phyloP scores from a whole-genome alignment of 306 rosid species.

The Casuarina cunninghamiana region DNA sequence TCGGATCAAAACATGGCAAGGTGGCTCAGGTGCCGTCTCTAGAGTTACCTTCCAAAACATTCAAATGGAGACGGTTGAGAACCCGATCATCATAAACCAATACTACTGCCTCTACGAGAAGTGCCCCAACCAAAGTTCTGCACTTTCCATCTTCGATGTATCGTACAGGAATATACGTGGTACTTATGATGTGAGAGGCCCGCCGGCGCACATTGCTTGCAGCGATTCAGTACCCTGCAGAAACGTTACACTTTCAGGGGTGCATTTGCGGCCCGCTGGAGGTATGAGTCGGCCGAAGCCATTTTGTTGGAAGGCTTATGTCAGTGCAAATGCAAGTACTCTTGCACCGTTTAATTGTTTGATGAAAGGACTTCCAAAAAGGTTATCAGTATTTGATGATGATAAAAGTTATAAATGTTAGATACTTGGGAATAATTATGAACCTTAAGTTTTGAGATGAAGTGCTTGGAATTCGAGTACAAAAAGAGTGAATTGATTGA shows the following conservation, averaged over 20 bases:
- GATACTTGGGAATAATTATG: no score
- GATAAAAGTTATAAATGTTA: not conserved
- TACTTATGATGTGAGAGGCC: slow-evolving; percentile 48
- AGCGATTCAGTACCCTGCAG: slow-evolving; percentile 54
- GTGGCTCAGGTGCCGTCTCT: slow-evolving; percentile 44
- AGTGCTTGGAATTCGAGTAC: no score
- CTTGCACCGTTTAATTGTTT: not conserved
- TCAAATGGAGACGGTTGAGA: slow-evolving; percentile 37
- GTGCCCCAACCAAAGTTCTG: slow-evolving; percentile 54
- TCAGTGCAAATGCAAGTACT: not conserved
- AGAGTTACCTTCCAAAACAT: slow-evolving; percentile 36
- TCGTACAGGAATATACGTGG: slow-evolving; percentile 49
- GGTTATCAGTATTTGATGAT: not conserved
- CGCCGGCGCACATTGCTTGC: slow-evolving; percentile 48
- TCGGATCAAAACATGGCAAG: slow-evolving; percentile 60
- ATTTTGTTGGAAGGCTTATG: not conserved
- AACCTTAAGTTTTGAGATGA: no score
- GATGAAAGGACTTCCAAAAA: not conserved
- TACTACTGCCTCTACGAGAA: slow-evolving; percentile 42
- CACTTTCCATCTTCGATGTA: slow-evolving; percentile 40
- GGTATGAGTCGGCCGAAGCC: not conserved
- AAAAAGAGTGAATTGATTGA: no score
- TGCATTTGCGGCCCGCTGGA: not conserved
- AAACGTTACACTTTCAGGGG: slow-evolving; percentile 37
- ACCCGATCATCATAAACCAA: slow-evolving; percentile 59